These are phyloP conservation scores for Diplodia seriata DNA, from an alignment of 2,329 filamentous ascomycete species.

Conservation along the genomic window DNA sequence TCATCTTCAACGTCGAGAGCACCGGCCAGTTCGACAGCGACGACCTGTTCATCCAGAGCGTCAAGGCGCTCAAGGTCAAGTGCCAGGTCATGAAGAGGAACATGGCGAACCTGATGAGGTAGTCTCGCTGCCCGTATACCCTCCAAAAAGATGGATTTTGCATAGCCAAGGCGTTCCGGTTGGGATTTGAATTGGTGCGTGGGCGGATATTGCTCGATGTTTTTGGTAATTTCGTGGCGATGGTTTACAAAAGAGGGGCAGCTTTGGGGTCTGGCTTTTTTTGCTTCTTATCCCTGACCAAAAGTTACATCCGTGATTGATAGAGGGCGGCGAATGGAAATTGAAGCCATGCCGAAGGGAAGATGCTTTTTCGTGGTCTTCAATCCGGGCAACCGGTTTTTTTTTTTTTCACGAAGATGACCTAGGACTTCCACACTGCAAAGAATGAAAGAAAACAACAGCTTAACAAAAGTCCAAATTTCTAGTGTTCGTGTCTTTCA, in stretches of 20 bases:
- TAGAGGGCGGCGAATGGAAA: neutral
- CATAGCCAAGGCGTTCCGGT: conserved; percentile 34
- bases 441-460: neutral
- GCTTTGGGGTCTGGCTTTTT: neutral
- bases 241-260: neutral
- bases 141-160: conserved; percentile 19
- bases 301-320: conserved; percentile 19
- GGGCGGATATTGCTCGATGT: neutral
- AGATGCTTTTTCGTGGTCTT: neutral
- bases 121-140: neutral
- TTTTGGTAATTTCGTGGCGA: conserved; percentile 1
- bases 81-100: conserved; percentile 75
- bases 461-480: neutral
- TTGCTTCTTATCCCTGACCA: neutral
- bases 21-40: conserved; percentile 95
- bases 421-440: neutral
- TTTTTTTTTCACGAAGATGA: neutral
- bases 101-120: conserved; percentile 56
- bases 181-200: conserved; percentile 1
- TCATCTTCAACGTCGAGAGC: conserved; percentile 96
- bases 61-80: conserved; percentile 86
- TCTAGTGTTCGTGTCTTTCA: conserved; percentile 1
- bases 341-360: neutral
- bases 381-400: too few species aligned
- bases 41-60: conserved; percentile 87